phyloP scores from a whole-genome alignment of 331 rosid species.

The Saraca asoca region DNA sequence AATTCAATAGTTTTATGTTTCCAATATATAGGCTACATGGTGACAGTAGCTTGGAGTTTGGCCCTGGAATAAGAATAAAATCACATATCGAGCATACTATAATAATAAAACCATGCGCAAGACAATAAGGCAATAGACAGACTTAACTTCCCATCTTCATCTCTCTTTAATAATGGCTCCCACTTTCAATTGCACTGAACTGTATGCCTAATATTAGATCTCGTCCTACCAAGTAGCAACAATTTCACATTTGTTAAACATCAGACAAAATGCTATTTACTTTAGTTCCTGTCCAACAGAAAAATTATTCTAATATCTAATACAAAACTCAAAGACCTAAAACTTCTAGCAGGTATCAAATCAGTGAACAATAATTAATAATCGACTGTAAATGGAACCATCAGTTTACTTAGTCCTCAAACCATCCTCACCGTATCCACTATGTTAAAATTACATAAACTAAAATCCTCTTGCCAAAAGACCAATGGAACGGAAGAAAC shows the following conservation, averaged over 20 bases:
- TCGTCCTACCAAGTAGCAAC: conserved; percentile 13
- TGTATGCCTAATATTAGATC: neutral
- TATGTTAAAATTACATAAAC: neutral
- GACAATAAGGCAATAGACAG: neutral
- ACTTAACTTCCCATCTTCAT: neutral
- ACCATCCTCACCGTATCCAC: neutral
- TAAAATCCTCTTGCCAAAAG: conserved; percentile 4
- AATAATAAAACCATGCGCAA: conserved; percentile 11
- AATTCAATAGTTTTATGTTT: conserved; percentile 2
- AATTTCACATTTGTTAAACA: conserved; percentile 10
- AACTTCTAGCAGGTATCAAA: conserved; percentile 11
- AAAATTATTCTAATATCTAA: too few relatives aligned
- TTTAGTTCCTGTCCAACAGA: too few relatives aligned
- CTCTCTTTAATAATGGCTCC: neutral
- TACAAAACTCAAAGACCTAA: too few relatives aligned
- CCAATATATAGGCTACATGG: neutral
- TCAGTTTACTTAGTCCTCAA: neutral
- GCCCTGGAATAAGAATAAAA: neutral
- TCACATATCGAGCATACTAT: neutral
- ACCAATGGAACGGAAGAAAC: neutral
- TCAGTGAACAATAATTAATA: conserved; percentile 1
- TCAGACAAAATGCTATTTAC: too few relatives aligned
- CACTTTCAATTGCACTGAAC: neutral
- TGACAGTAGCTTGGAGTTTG: too few relatives aligned
- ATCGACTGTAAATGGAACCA: neutral